Evolutionary conservation across 257 asterid genomes (phyloP).

Genomic region (Gentiana straminea): DNA sequence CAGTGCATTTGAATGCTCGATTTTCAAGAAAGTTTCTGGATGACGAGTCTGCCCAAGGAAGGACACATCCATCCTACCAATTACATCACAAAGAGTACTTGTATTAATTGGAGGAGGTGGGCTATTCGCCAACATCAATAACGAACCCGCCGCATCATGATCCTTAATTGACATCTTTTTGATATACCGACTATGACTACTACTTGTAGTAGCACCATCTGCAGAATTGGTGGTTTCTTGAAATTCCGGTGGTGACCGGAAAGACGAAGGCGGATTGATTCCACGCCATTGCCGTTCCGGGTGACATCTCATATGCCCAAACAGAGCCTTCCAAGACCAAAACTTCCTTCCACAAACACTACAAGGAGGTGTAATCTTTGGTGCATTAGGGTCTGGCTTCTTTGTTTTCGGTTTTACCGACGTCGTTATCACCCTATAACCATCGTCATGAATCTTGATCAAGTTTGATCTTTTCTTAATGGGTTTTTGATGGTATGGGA

Average conservation of each 20-base stretch:
- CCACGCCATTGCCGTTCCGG: slow-evolving; percentile 97
- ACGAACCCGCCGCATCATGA: slow-evolving; percentile 46
- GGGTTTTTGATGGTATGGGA: slow-evolving; percentile 25
- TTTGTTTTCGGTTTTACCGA: slow-evolving; percentile 7
- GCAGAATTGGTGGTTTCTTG: background rate
- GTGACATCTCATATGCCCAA: slow-evolving; percentile 99
- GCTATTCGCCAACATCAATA: slow-evolving; percentile 51
- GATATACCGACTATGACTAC: slow-evolving; percentile 4
- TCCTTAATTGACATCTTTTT: slow-evolving; percentile 35
- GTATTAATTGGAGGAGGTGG: slow-evolving; percentile 12
- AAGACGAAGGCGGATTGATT: slow-evolving; percentile 53
- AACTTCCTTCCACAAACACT: slow-evolving; percentile 73
- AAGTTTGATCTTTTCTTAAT: slow-evolving; percentile 41
- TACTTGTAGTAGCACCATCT: background rate
- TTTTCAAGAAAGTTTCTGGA: too few species aligned
- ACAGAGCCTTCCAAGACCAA: slow-evolving; percentile 87
- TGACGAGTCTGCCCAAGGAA: background rate
- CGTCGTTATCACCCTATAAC: slow-evolving; percentile 1
- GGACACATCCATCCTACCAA: slow-evolving; percentile 1
- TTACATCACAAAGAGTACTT: background rate
- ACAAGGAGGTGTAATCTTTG: slow-evolving; percentile 62
- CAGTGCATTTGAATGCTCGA: too few species aligned
- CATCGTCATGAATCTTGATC: slow-evolving; percentile 10
- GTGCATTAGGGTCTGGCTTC: slow-evolving; percentile 45
- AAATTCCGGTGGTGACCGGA: slow-evolving; percentile 1